phyloP scores from a whole-genome alignment of 371 early-diverging fungal genomes.

The Cokeromyces recurvatus region DNA sequence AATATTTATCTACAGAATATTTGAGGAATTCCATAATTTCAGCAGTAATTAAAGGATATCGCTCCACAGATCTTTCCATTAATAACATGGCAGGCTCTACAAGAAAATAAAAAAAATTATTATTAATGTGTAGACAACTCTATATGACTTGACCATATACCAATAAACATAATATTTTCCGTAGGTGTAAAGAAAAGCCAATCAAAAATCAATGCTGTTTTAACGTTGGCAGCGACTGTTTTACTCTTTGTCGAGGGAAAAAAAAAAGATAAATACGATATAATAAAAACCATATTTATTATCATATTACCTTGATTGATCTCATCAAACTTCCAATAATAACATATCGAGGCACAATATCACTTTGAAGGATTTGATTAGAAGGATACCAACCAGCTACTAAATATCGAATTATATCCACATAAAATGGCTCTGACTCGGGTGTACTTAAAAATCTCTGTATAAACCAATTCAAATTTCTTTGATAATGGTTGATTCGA shows the following conservation, averaged over 20 bases:
- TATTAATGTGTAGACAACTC: no score
- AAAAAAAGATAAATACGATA: no score
- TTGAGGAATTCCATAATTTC: constrained; percentile 63
- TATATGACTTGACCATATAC: no score
- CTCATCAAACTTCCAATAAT: constrained; percentile 63
- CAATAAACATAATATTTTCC: constrained; percentile 79
- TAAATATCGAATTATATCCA: constrained; percentile 75
- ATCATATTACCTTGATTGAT: constrained; percentile 24
- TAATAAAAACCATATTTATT: no score
- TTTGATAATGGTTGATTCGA: constrained; percentile 41
- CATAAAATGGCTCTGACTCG: constrained; percentile 57
- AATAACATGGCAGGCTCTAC: constrained; percentile 72
- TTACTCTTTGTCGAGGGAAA: no score
- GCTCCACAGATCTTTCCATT: constrained; percentile 65
- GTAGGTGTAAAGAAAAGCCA: constrained; percentile 69
- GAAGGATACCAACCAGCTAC: constrained; percentile 75
- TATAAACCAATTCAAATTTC: constrained; percentile 66
- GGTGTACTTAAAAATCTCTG: constrained; percentile 57
- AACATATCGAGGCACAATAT: constrained; percentile 74
- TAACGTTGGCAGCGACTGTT: constrained; percentile 61
- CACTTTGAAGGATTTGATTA: constrained; percentile 70
- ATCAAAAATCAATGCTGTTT: constrained; percentile 71
- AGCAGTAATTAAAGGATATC: constrained; percentile 61
- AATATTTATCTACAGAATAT: constrained; percentile 54
- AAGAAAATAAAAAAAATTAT: not conserved